These are phyloP conservation scores for Spongiforma sp. DNA, from an alignment of 1,284 basidiomycete genomes.

Conservation along the genomic window DNA sequence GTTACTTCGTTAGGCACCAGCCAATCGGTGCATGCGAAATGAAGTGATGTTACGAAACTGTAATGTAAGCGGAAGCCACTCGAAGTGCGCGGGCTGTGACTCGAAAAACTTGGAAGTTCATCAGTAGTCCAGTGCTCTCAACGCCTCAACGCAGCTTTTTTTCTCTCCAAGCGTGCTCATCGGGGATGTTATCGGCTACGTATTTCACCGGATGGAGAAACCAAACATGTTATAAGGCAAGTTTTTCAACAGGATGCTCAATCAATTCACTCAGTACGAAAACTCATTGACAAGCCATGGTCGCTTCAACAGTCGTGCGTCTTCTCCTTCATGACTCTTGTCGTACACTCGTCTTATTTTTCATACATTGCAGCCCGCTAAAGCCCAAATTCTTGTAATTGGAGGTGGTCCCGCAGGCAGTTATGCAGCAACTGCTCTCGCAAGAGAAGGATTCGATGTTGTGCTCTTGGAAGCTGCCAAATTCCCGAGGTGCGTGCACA, in stretches of 20 bases:
- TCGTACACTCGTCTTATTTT: not conserved
- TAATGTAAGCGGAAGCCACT: too few species aligned
- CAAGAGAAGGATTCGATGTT: not conserved
- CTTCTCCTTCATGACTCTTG: not conserved
- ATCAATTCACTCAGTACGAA: not conserved
- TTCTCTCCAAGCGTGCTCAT: too few species aligned
- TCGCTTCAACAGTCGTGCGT: not conserved
- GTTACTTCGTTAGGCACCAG: too few species aligned
- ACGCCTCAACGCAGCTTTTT: too few species aligned
- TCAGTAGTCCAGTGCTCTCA: too few species aligned
- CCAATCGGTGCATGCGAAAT: too few species aligned
- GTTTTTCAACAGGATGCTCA: not conserved
- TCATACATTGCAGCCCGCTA: not conserved
- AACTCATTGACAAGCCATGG: conserved; percentile 1
- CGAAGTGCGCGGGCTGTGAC: too few species aligned
- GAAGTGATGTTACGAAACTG: too few species aligned
- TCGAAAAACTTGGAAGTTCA: too few species aligned
- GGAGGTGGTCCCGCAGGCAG: not conserved
- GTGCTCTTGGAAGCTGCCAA: not conserved
- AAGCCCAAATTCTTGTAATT: not conserved
- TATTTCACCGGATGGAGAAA: not conserved
- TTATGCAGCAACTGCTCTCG: not conserved
- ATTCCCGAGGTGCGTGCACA: not conserved
- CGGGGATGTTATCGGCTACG: too few species aligned
- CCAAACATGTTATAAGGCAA: not conserved